Conservation (phyloP, 257 asterid genomes). For the Rauvolfia tetraphylla region DNA sequence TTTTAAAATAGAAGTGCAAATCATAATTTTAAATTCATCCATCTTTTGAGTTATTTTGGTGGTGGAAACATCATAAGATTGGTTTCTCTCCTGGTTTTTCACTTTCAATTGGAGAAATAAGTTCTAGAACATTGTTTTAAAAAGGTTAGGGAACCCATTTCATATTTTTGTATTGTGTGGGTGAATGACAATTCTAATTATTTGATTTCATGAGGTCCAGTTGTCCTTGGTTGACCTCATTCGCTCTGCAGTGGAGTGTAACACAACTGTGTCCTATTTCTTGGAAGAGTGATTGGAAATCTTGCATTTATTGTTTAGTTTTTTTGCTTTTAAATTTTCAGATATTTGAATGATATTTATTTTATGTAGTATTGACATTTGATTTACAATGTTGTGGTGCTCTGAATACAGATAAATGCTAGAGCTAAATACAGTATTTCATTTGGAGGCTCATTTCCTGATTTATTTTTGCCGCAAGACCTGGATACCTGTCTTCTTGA, state of each 20-base stretch:
- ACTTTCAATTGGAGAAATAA: background rate
- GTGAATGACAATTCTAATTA: background rate
- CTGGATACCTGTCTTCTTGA: conserved; percentile 32
- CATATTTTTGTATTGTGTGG: background rate
- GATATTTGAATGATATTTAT: conserved; percentile 4
- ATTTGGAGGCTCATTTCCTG: conserved; percentile 80
- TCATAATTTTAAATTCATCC: background rate
- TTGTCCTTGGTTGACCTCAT: background rate
- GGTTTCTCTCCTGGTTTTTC: background rate
- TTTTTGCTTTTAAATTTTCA: background rate
- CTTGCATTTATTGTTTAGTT: background rate
- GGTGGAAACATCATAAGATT: background rate
- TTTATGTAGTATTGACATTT: background rate
- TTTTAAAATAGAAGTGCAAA: background rate
- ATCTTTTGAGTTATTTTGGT: conserved; percentile 1
- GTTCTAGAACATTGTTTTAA: background rate
- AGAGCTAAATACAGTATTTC: conserved; percentile 87
- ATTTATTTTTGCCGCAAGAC: conserved; percentile 61
- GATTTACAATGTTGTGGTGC: conserved; percentile 1
- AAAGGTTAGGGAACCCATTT: background rate
- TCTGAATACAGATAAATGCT: conserved; percentile 65
- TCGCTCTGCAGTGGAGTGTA: background rate
- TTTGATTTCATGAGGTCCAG: background rate
- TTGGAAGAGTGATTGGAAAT: background rate
- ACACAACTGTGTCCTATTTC: background rate